Evolutionary conservation across 2,329 filamentous ascomycete genomes (phyloP).

Genomic region (Periglandula ipomoeae): DNA sequence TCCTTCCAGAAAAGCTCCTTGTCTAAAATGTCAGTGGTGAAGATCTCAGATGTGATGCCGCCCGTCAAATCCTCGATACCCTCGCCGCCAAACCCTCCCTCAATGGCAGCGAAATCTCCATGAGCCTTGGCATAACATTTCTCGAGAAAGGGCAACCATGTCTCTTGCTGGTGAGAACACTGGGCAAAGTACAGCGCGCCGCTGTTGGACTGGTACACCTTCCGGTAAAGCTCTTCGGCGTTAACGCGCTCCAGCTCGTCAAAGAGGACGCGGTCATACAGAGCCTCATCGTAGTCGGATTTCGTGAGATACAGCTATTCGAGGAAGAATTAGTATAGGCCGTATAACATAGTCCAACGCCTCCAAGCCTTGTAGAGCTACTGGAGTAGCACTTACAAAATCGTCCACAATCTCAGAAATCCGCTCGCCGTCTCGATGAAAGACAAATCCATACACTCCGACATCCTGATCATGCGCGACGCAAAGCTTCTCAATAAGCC

Average conservation of each 20-base stretch:
- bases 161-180: conserved; percentile 66
- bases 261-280: conserved; percentile 35
- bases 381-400: conserved; percentile 35
- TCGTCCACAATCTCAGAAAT: conserved; percentile 49
- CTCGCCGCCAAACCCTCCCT: conserved; percentile 59
- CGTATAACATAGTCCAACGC: no score
- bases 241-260: conserved; percentile 38
- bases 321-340: neutral
- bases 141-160: conserved; percentile 70
- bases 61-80: conserved; percentile 53
- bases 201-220: conserved; percentile 64
- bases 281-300: conserved; percentile 51
- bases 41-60: conserved; percentile 57
- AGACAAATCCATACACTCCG: conserved; percentile 80
- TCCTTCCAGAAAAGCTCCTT: conserved; percentile 67
- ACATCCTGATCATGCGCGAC: conserved; percentile 63
- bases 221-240: conserved; percentile 52
- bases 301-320: conserved; percentile 42
- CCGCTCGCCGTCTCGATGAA: conserved; percentile 73
- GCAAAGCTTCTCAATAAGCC: conserved; percentile 63
- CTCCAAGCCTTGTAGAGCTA: no score
- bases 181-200: conserved; percentile 69
- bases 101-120: conserved; percentile 66
- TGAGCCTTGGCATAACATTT: conserved; percentile 78
- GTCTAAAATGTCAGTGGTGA: conserved; percentile 60